phyloP scores from a whole-genome alignment of 192 early-diverging fungal genomes.

The Spizellomyces punctatus region DNA sequence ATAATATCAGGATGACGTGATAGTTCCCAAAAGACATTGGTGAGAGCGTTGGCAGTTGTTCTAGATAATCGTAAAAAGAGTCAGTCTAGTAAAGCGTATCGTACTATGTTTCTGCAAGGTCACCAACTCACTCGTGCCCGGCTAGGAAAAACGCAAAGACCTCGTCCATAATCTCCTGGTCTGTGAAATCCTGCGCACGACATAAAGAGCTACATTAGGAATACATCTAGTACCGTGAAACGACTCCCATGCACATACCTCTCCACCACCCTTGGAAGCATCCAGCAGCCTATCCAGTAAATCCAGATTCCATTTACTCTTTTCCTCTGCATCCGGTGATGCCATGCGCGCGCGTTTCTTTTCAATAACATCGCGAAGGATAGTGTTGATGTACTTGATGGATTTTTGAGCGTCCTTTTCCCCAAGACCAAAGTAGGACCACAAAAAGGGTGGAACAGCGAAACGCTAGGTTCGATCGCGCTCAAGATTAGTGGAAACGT shows the following conservation, averaged over 20 bases:
- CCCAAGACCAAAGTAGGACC: slow-evolving; percentile 6
- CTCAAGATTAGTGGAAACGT: too few relatives aligned
- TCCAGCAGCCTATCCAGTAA: slow-evolving; percentile 44
- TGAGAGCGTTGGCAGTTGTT: slow-evolving; percentile 48
- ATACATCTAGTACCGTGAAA: too few relatives aligned
- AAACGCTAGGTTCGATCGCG: too few relatives aligned
- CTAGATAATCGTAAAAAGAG: too few relatives aligned
- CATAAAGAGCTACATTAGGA: too few relatives aligned
- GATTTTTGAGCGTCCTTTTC: neutral
- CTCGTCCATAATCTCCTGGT: slow-evolving; percentile 46
- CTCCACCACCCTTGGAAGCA: neutral
- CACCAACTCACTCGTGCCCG: slow-evolving; percentile 26
- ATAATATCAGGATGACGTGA: slow-evolving; percentile 23
- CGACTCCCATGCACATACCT: neutral
- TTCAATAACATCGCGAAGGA: neutral
- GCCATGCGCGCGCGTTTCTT: neutral
- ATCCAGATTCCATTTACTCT: slow-evolving; percentile 19
- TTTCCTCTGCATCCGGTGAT: neutral
- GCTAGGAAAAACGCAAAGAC: slow-evolving; percentile 48
- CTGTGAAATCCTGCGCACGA: slow-evolving; percentile 17
- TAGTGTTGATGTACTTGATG: neutral
- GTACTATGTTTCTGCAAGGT: too few relatives aligned
- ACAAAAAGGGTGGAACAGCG: slow-evolving; percentile 1
- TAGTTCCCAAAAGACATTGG: slow-evolving; percentile 29
- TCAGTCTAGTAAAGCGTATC: too few relatives aligned